A percentile compares a stretch with the other conserved stretches of the same genome.
These are phyloP conservation scores for Elsinoe arachidis DNA, from an alignment of 2,329 filamentous ascomycete genomes.

Conservation along the genomic window DNA sequence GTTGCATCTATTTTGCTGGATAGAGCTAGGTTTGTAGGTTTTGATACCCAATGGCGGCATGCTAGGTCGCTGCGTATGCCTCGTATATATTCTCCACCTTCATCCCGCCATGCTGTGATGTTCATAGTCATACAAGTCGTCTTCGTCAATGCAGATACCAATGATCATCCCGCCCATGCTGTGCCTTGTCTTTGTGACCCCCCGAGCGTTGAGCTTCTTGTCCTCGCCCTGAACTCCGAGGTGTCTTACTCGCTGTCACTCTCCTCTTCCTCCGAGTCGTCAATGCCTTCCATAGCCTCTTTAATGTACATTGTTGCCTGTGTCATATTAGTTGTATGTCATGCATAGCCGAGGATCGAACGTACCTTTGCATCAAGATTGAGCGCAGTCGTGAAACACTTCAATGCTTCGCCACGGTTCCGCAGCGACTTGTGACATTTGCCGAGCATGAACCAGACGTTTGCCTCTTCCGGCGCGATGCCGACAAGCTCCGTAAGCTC, in stretches of 20 bases:
- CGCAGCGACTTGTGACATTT: slow-evolving; percentile 56
- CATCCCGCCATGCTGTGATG: not conserved
- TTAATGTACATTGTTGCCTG: slow-evolving; percentile 92
- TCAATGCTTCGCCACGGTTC: slow-evolving; percentile 66
- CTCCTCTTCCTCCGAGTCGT: slow-evolving; percentile 62
- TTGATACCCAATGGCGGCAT: slow-evolving; percentile 11
- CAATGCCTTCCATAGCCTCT: slow-evolving; percentile 87
- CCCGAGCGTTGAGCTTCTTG: too few species aligned
- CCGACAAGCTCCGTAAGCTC: slow-evolving; percentile 87
- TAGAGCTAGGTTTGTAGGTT: not conserved
- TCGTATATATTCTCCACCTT: not conserved
- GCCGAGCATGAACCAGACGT: slow-evolving; percentile 89
- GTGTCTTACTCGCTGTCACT: slow-evolving; percentile 40
- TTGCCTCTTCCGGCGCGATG: slow-evolving; percentile 85
- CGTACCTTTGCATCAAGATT: slow-evolving; percentile 93
- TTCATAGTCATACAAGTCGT: not conserved
- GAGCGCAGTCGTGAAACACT: slow-evolving; percentile 87
- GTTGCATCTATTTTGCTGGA: not conserved
- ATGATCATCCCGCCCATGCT: not conserved
- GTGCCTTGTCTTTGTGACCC: not conserved
- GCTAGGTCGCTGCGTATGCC: not conserved
- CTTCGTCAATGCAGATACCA: not conserved
- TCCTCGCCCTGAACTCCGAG: not conserved
- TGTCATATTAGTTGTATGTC: slow-evolving; percentile 15
- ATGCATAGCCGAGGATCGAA: not conserved